Conservation (phyloP, 768 basidiomycete genomes). For the Exsudoporus frostii region DNA sequence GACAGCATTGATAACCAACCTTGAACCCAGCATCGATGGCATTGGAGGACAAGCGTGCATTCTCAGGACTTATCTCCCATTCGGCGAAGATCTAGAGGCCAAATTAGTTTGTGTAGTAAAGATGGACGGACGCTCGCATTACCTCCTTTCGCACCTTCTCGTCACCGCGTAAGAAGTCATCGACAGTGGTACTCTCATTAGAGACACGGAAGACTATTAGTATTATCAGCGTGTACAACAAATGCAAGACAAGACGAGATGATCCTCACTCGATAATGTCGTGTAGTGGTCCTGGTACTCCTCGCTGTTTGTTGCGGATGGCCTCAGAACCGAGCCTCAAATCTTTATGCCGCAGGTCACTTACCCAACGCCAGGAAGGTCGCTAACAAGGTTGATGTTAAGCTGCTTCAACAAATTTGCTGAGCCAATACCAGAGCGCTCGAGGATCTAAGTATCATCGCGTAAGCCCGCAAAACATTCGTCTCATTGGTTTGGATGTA, state of each 20-base stretch:
- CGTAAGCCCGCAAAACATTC: neutral
- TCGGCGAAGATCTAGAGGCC: slow-evolving; percentile 48
- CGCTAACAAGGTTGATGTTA: slow-evolving; percentile 60
- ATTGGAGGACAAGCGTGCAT: slow-evolving; percentile 65
- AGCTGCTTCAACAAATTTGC: slow-evolving; percentile 52
- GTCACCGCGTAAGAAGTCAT: slow-evolving; percentile 70
- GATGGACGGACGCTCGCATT: neutral
- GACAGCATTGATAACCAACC: slow-evolving; percentile 30
- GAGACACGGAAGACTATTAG: slow-evolving; percentile 61
- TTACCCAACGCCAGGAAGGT: slow-evolving; percentile 68
- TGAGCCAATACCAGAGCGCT: slow-evolving; percentile 67
- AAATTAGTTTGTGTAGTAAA: neutral
- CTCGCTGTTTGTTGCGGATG: slow-evolving; percentile 39
- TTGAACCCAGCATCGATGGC: slow-evolving; percentile 76
- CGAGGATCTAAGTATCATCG: slow-evolving; percentile 47
- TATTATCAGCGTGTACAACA: neutral
- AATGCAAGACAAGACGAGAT: neutral
- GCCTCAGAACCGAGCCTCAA: neutral
- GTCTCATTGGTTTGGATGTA: neutral
- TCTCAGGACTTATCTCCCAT: slow-evolving; percentile 67
- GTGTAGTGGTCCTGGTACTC: slow-evolving; percentile 77
- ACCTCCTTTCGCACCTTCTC: slow-evolving; percentile 56
- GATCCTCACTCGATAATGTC: slow-evolving; percentile 52
- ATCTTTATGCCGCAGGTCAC: slow-evolving; percentile 16
- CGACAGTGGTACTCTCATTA: slow-evolving; percentile 58